Evolutionary conservation across 805 yeast species (phyloP), one percentile per base, ranked within the genome.

Genomic region (Suhomyces xylopsoci): DNA sequence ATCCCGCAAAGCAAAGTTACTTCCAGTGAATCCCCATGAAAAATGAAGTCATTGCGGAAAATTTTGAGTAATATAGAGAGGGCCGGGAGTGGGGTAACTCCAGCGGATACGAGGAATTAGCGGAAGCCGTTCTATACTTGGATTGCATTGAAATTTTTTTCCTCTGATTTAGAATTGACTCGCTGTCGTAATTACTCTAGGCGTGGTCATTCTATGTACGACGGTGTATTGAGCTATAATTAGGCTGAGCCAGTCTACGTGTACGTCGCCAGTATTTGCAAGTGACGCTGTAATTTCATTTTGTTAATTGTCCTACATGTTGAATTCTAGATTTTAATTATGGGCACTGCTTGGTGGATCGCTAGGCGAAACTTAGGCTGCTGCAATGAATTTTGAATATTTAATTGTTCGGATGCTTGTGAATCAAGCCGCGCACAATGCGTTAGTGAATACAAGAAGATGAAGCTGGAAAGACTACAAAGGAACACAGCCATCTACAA

Each of bases 21-120:
- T 26, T 26, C 19, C 22, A 45, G 32, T 14, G 47, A 45, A 45
- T 45, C 47, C 47, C 47, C 47, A 28, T 17, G 47, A 17, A 45
- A 15, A 14, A 34, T 32, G 17, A 15, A 32, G 36, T n/a, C 17
- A 32, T n/a, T 32, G 3, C 17, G 17, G 17, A n/a, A 4, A 32
- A n/a, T 32, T 32, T 32, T 32, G 17, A 9, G 17, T n/a, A n/a
- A 17, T 6, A n/a, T 3, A 32, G 17, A n/a, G 17, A 32, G 8
- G 17, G 36, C 1, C 2, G 36, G 9, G 36, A n/a, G 36, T 32
- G 36, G 36, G 36, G 36, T 32, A n/a, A 32, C 15, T 32, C 36
- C 17, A 32, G 36, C 36, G 17, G 36, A 32, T n/a, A 32, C 17
- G 36, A 14, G 36, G 8, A 32, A 32, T 7, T 6, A n/a, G 17